These are phyloP conservation scores for Cyclotella sp. DNA, from an alignment of 108 stramenopile genomes.

Conservation along the genomic window DNA sequence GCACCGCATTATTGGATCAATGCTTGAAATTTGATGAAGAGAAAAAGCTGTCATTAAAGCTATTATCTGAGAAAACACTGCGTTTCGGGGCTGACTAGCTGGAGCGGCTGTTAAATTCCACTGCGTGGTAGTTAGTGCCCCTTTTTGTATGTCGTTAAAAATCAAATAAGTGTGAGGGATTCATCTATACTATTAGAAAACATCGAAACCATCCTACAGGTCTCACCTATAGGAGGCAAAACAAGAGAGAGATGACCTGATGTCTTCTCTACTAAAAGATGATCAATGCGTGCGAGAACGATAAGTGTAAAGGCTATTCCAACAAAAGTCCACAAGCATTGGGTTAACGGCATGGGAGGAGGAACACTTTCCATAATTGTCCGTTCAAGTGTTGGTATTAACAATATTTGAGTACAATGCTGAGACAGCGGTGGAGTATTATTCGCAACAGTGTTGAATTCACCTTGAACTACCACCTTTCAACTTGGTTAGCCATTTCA, in stretches of 20 bases:
- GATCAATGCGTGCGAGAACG: conserved; percentile 13
- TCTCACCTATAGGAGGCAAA: conserved; percentile 5
- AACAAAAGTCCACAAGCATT: conserved; percentile 32
- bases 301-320: conserved; percentile 16
- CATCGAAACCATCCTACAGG: no score
- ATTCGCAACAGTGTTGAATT: background rate
- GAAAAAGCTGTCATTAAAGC: conserved; percentile 3
- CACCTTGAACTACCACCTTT: conserved; percentile 21
- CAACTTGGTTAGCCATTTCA: conserved; percentile 27
- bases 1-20: conserved; percentile 4
- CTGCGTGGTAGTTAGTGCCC: conserved; percentile 31
- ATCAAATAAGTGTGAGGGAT: no score
- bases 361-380: conserved; percentile 10
- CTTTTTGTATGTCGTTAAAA: background rate
- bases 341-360: conserved; percentile 13
- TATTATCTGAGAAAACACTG: conserved; percentile 27
- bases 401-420: background rate
- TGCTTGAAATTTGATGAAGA: background rate
- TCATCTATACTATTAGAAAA: no score
- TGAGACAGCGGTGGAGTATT: background rate
- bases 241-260: conserved; percentile 3
- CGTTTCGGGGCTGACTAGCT: conserved; percentile 29
- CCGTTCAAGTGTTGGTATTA: background rate
- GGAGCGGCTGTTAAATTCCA: conserved; percentile 32
- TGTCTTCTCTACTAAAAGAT: background rate